Evolutionary conservation across 106 monocot species (phyloP).

Genomic region (Platanthera zijinensis): DNA sequence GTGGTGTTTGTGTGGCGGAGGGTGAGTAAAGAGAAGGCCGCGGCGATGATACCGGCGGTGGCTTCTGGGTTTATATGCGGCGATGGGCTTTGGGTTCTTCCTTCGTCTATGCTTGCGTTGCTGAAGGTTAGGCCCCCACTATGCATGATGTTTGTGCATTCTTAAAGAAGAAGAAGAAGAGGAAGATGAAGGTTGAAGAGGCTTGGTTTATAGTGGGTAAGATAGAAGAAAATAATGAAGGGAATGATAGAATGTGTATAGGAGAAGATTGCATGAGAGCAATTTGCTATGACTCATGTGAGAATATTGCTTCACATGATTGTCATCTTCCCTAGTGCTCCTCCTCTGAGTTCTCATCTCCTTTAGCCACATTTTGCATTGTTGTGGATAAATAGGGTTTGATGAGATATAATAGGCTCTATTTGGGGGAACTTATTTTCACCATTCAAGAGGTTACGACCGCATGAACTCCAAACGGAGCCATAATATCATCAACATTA

Average conservation of each 20-base stretch:
- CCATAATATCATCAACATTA: too few species aligned
- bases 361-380: too few species aligned
- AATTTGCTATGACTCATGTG: background rate
- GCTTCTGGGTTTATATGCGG: conserved; percentile 64
- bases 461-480: too few species aligned
- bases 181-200: background rate
- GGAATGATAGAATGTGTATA: background rate
- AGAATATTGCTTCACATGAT: too few species aligned
- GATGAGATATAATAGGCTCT: too few species aligned
- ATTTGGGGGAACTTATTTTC: too few species aligned
- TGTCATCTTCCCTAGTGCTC: too few species aligned
- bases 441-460: too few species aligned
- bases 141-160: conserved; percentile 55
- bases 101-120: conserved; percentile 52
- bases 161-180: background rate
- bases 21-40: conserved; percentile 21
- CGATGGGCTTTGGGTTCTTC: conserved; percentile 64
- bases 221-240: background rate
- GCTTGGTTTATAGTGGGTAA: background rate
- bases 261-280: background rate
- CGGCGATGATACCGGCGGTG: conserved; percentile 39
- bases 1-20: conserved; percentile 28
- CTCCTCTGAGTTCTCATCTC: too few species aligned
- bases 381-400: too few species aligned
- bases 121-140: conserved; percentile 59